Evolutionary conservation across 768 basidiomycete genomes (phyloP), one percentile per base, ranked within the genome.

Genomic region (Porpolomopsis calyptriformis): DNA sequence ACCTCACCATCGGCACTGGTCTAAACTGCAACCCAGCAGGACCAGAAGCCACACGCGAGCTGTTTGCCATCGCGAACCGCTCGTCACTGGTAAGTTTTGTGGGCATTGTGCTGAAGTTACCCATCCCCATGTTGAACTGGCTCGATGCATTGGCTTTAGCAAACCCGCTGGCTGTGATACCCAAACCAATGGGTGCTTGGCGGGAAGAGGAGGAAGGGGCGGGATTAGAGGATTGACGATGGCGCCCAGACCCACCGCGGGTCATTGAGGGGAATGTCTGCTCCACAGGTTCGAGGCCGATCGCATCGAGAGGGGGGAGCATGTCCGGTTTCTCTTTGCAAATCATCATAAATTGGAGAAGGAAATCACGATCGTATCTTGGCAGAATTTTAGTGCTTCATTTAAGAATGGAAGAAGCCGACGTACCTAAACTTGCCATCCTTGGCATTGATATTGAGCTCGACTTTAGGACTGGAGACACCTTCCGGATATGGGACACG

Each of bases 291-390:
- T 92, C 90, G 43, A 97, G 77, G 46, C 94, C 94, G 55, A 98
- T 83, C 8, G 84, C 82, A 53, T 91, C 90, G 45, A 97, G 75
- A 49, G 89, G 78, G 33, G 91, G 90, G 22, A 97, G 80, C 46
- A 76, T 73, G 45, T 88, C 90, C 2, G 96, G 94, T 64, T 92
- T 93, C 68, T 97, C 94, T 63, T 80, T 87, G 73, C 96, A 99
- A 49, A 94, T 66, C 19, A 68, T 65, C 87, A 96, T 92, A 69
- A 99, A 99, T 60, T 99, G 94, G 49, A 99, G 66, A 20, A 99
- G 75, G 79, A 99, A 99, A 16, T 93, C 90, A 27, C 93, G 90
- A 62, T 97, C 91, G 61, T 99, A 99, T 57, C 94, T 90, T 50
- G 19, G 33, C 2, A 11, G 24, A 22, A 34, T 16, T 25, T 51